These are phyloP conservation scores for Podospora didyma DNA, from an alignment of 495 filamentous ascomycete genomes.

Conservation along the genomic window DNA sequence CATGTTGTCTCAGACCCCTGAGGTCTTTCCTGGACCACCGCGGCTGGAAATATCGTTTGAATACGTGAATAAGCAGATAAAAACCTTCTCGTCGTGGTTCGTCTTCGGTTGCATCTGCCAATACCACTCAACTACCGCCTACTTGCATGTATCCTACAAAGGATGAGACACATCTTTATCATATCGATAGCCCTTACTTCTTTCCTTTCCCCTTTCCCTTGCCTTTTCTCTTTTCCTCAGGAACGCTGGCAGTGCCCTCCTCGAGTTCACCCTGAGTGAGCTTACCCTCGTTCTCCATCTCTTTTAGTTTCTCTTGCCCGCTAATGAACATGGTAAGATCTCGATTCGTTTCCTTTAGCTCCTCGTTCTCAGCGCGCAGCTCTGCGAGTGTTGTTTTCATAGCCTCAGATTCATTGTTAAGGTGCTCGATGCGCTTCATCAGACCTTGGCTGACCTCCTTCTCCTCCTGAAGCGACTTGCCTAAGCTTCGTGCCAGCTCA, in stretches of 20 bases:
- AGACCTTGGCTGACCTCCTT: conserved; percentile 76
- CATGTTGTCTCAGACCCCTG: too few species aligned
- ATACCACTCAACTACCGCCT: too few species aligned
- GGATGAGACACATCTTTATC: too few species aligned
- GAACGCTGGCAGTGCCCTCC: conserved; percentile 45
- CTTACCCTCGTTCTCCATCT: conserved; percentile 58
- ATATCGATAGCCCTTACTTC: conserved; percentile 1
- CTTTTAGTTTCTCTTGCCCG: conserved; percentile 74
- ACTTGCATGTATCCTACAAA: too few species aligned
- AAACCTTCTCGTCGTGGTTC: too few species aligned
- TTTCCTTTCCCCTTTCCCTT: conserved; percentile 18
- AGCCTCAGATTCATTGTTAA: conserved; percentile 55
- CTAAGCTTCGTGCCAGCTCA: conserved; percentile 68
- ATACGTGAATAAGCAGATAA: too few species aligned
- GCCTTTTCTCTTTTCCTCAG: conserved; percentile 44
- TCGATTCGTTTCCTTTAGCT: conserved; percentile 79
- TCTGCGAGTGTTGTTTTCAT: conserved; percentile 51
- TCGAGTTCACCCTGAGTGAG: conserved; percentile 52
- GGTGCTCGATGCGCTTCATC: conserved; percentile 67
- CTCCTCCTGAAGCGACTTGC: conserved; percentile 80
- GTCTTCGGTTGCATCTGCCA: too few species aligned
- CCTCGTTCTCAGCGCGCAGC: conserved; percentile 53
- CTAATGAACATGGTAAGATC: conserved; percentile 89
- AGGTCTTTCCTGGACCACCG: too few species aligned
- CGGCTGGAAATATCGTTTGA: too few species aligned